Base-by-base conservation (phyloP, 179 eudicot species). In the Beta macrorhiza region DNA sequence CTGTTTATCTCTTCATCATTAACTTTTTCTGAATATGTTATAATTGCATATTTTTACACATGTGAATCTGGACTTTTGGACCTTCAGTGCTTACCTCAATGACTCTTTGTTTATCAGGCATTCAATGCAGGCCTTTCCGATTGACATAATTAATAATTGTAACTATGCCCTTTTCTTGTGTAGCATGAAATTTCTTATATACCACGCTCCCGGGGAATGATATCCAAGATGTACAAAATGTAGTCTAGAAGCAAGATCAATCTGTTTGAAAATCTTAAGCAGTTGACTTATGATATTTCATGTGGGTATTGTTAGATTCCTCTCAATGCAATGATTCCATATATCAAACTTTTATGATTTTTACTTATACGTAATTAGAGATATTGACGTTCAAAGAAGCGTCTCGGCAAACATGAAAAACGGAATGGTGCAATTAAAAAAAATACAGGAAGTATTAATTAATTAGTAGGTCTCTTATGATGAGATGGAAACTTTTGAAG, bases 51-150 rank as follows among this genome's bases (percentile, higher is more conserved):
- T 29, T 51, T 53, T 74, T 6, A 9, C 15, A 14, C 5, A 13
- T 82, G 16, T 78, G 15, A 15, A 17, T 37, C 13, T 51, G 13
- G 32, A 32, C 22, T 65, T 59, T 13, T 51, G 71, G 75, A 67
- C 47, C 45, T 14, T 69, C n/a, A 12, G 20, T 67, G 79, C 71
- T 68, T 49, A 61, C 70, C 65, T 2, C 20, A 32, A n/a, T 53
- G 11, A 64, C 56, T 75, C 71, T n/a, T 81, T 74, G 49, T 69
- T 78, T 25, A 22, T 29, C 87, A 97, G 99, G 97, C 81, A 87
- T 97, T 94, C 88, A 94, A 93, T 88, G 97, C 97, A n/a, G 98
- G 98, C 58, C 93, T 94, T 79, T 97, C 91, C 86, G 99, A 97
- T 84, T 92, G 32, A 92, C 87, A 85, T 97, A 70, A 89, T 97